phyloP scores from a whole-genome alignment of 176 grass and related monocot species.

The Rhynchospora pubera region DNA sequence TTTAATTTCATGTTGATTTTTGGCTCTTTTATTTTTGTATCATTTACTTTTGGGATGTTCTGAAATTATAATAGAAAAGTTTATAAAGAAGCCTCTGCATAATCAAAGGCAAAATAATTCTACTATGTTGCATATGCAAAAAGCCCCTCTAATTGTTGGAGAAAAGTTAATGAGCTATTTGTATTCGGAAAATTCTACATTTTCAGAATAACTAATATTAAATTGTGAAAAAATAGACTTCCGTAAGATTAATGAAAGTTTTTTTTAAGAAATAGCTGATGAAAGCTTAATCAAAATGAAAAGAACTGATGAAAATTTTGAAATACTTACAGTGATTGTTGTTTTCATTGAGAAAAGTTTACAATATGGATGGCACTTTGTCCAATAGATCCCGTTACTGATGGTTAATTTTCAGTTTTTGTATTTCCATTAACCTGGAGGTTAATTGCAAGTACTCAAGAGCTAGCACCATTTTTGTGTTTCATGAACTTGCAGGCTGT shows the following conservation, averaged over 20 bases:
- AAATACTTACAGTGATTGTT: not conserved
- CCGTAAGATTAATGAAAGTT: not conserved
- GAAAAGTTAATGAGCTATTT: not conserved
- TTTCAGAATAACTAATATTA: not conserved
- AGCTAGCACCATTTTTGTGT: not conserved
- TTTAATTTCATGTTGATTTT: not conserved
- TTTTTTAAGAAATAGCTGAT: too few relatives aligned
- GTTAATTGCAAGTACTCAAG: not conserved
- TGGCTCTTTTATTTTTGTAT: not conserved
- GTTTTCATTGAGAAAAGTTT: not conserved
- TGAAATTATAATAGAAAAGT: too few relatives aligned
- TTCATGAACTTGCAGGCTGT: slow-evolving; percentile 8
- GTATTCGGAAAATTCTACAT: not conserved
- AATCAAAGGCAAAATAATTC: not conserved
- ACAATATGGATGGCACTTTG: not conserved
- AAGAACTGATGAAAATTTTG: not conserved
- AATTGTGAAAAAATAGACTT: not conserved
- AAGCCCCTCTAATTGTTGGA: not conserved
- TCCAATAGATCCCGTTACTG: too few relatives aligned
- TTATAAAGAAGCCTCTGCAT: slow-evolving; percentile 25
- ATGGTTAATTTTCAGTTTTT: not conserved
- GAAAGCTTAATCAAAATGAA: too few relatives aligned
- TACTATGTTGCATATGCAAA: not conserved
- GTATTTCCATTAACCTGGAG: not conserved
- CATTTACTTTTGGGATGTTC: too few relatives aligned